Conservation (phyloP, 805 yeast genomes). For the Monosporozyma aerobia region DNA sequence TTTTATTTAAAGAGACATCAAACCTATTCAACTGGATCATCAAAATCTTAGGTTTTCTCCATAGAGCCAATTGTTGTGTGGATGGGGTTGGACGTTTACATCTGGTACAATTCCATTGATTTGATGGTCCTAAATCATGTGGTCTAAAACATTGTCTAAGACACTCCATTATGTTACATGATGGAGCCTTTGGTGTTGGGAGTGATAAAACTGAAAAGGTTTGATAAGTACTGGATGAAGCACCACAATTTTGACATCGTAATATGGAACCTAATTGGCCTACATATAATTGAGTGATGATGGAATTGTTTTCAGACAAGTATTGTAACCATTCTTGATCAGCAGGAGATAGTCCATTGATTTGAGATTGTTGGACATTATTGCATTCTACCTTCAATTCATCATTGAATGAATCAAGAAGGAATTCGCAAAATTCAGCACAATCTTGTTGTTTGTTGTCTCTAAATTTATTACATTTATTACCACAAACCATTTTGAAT, state of each 20-base stretch:
- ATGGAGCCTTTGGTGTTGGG: constrained; percentile 54
- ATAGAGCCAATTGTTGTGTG: constrained; percentile 59
- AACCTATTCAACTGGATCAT: constrained; percentile 84
- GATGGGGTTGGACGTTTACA: constrained; percentile 59
- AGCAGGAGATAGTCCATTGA: not conserved
- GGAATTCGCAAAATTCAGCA: constrained; percentile 82
- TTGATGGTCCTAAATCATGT: constrained; percentile 68
- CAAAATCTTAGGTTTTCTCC: constrained; percentile 68
- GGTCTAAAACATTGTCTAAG: constrained; percentile 61
- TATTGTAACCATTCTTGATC: constrained; percentile 70
- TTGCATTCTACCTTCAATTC: constrained; percentile 47
- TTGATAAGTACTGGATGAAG: constrained; percentile 78
- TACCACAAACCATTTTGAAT: constrained; percentile 61
- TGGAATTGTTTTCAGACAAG: constrained; percentile 66
- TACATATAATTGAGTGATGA: constrained; percentile 72
- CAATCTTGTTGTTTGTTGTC: constrained; percentile 88
- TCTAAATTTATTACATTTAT: constrained; percentile 63
- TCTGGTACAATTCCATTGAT: constrained; percentile 75
- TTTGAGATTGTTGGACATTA: not conserved
- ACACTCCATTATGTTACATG: constrained; percentile 48
- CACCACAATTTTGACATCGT: constrained; percentile 60
- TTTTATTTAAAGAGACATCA: constrained; percentile 37
- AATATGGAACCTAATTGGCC: constrained; percentile 83
- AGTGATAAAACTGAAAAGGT: constrained; percentile 71
- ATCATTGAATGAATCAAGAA: constrained; percentile 84